Conservation (phyloP, 768 basidiomycete genomes). For the Auriscalpium orientale region DNA sequence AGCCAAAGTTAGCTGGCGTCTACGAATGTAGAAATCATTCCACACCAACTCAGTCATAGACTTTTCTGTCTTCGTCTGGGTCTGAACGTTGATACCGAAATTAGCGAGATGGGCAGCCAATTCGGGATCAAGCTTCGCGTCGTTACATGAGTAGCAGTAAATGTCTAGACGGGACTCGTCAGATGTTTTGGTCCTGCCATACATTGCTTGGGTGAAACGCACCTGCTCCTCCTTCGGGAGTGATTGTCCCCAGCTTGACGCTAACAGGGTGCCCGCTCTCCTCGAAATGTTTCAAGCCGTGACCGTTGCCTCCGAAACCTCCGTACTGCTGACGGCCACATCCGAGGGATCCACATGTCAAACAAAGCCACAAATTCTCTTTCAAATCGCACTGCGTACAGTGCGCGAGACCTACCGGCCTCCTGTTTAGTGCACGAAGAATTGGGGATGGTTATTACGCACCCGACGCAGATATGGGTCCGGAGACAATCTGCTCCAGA, state of each 20-base stretch:
- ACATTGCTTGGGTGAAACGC: conserved; percentile 16
- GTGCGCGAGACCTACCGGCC: conserved; percentile 58
- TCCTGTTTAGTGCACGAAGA: neutral
- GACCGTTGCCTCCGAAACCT: conserved; percentile 79
- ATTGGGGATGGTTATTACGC: neutral
- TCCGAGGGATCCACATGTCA: conserved; percentile 83
- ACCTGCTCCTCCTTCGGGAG: conserved; percentile 90
- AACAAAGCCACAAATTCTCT: conserved; percentile 91
- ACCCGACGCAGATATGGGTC: conserved; percentile 49
- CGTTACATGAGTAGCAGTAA: conserved; percentile 90
- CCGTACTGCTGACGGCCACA: conserved; percentile 87
- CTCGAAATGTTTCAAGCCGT: conserved; percentile 75
- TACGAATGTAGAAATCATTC: neutral
- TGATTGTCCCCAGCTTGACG: conserved; percentile 95
- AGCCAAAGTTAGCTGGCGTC: neutral
- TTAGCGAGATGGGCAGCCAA: conserved; percentile 63
- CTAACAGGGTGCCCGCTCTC: conserved; percentile 69
- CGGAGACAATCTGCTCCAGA: conserved; percentile 41
- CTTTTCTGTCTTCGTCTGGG: conserved; percentile 88
- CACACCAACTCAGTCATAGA: conserved; percentile 90
- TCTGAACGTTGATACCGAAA: conserved; percentile 83
- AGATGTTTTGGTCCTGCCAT: neutral
- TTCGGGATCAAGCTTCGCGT: conserved; percentile 71
- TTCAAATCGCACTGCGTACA: conserved; percentile 81
- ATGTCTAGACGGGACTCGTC: conserved; percentile 48